These are phyloP conservation scores for Hymenoscyphus infarciens DNA, from an alignment of 2,329 filamentous ascomycete species.

Conservation along the genomic window DNA sequence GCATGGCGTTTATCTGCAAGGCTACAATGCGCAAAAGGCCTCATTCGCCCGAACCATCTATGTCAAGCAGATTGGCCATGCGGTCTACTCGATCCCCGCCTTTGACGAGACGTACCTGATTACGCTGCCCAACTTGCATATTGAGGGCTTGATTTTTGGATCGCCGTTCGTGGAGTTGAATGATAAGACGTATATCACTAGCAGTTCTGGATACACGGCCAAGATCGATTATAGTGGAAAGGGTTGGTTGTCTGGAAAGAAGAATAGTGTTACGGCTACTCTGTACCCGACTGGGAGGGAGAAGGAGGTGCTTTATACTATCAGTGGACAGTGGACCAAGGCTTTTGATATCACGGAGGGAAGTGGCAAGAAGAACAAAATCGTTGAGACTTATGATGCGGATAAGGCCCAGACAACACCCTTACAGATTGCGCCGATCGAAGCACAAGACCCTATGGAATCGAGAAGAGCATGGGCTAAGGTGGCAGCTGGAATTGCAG, in stretches of 20 bases:
- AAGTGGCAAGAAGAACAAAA: constrained; percentile 47
- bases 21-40: constrained; percentile 95
- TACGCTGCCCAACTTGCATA: constrained; percentile 85
- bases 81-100: constrained; percentile 69
- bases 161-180: constrained; percentile 90
- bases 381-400: constrained; percentile 61
- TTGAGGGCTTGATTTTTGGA: constrained; percentile 85
- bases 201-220: constrained; percentile 79
- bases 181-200: constrained; percentile 77
- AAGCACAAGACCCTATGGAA: constrained; percentile 82
- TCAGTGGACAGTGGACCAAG: constrained; percentile 88
- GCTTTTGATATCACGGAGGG: constrained; percentile 74
- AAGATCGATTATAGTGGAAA: constrained; percentile 92
- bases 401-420: constrained; percentile 57
- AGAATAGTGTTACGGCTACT: constrained; percentile 79
- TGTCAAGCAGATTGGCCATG: constrained; percentile 92
- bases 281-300: constrained; percentile 68
- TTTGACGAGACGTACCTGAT: constrained; percentile 69
- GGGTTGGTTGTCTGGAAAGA: constrained; percentile 93
- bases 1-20: constrained; percentile 73
- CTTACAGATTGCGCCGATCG: constrained; percentile 67
- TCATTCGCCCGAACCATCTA: constrained; percentile 92
- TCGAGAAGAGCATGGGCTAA: constrained; percentile 83
- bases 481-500: constrained; percentile 75
- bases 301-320: constrained; percentile 74